A percentile compares a stretch with the other conserved stretches of the same genome.
Conservation (phyloP, 805 yeast genomes). For the Lipomyces orientalis region DNA sequence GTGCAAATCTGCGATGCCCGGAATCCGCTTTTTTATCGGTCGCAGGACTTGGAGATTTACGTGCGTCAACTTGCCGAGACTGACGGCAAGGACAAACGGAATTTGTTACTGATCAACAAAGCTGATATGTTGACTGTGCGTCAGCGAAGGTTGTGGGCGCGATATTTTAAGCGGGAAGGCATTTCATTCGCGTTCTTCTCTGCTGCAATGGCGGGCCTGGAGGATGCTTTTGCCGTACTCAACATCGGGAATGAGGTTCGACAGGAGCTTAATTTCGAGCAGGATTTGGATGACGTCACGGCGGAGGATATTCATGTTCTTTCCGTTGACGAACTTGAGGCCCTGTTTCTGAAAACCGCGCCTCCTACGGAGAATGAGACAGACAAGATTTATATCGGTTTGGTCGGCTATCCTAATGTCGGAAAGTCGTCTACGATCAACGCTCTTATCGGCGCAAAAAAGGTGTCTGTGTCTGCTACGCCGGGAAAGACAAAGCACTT, state of each 20-base stretch:
- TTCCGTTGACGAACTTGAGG: conserved; percentile 83
- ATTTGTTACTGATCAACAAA: conserved; percentile 85
- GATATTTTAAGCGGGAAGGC: conserved; percentile 68
- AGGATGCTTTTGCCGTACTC: conserved; percentile 20
- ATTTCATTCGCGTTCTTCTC: conserved; percentile 91
- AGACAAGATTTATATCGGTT: conserved; percentile 61
- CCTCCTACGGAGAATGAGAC: conserved; percentile 56
- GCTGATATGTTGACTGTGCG: conserved; percentile 81
- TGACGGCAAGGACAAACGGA: conserved; percentile 57
- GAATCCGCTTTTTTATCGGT: conserved; percentile 87
- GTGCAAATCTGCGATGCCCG: conserved; percentile 98
- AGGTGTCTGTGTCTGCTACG: conserved; percentile 97
- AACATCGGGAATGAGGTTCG: conserved; percentile 43
- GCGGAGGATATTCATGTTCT: conserved; percentile 66
- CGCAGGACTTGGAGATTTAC: conserved; percentile 82
- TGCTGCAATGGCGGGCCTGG: conserved; percentile 72
- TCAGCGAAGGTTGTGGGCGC: conserved; percentile 88
- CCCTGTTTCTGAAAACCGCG: conserved; percentile 73
- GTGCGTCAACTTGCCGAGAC: conserved; percentile 70
- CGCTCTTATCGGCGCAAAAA: conserved; percentile 93
- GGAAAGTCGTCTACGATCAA: conserved; percentile 98
- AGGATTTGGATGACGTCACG: conserved; percentile 35
- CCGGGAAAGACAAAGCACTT: conserved; percentile 99
- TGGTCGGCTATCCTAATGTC: conserved; percentile 97
- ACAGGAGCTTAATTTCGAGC: conserved; percentile 37